A percentile compares a stretch with the other conserved stretches of the same genome.
Conservation (phyloP, 805 yeast species). For the Isabelozyma gotoi region DNA sequence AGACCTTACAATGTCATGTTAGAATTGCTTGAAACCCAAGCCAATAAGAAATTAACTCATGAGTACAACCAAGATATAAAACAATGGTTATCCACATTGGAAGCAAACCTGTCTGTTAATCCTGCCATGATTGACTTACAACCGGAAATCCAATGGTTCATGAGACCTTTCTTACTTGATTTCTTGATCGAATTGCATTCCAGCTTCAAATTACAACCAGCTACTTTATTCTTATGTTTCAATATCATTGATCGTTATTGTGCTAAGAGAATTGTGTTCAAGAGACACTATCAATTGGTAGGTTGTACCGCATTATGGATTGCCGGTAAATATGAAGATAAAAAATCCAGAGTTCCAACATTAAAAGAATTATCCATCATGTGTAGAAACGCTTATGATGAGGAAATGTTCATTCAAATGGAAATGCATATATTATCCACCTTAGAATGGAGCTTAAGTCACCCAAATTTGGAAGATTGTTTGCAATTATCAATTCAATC, state of each 20-base stretch:
- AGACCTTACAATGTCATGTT: slow-evolving; percentile 41
- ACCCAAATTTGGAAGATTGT: slow-evolving; percentile 53
- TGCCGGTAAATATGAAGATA: slow-evolving; percentile 56
- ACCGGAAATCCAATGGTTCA: slow-evolving; percentile 49
- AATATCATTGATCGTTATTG: slow-evolving; percentile 48
- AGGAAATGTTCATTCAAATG: slow-evolving; percentile 50
- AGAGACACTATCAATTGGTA: slow-evolving; percentile 47
- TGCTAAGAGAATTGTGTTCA: slow-evolving; percentile 45
- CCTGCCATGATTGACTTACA: slow-evolving; percentile 51
- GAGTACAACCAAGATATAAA: slow-evolving; percentile 45
- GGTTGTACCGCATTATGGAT: slow-evolving; percentile 50
- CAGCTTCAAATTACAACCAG: slow-evolving; percentile 41
- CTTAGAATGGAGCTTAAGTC: slow-evolving; percentile 50
- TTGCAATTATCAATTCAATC: slow-evolving; percentile 39
- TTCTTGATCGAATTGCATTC: slow-evolving; percentile 44
- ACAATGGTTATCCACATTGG: slow-evolving; percentile 39
- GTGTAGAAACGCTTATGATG: slow-evolving; percentile 61
- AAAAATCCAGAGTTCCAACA: slow-evolving; percentile 58
- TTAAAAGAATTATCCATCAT: slow-evolving; percentile 51
- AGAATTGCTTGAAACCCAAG: slow-evolving; percentile 47
- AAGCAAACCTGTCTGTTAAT: slow-evolving; percentile 41
- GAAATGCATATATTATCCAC: slow-evolving; percentile 71
- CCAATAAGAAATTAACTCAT: slow-evolving; percentile 39
- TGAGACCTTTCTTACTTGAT: slow-evolving; percentile 46
- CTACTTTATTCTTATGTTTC: slow-evolving; percentile 42